Percentiles rank a stretch among this genome's conserved stretches.
phyloP scores from a whole-genome alignment of 768 basidiomycete species.

The Rhodosporidiobolus sp. region DNA sequence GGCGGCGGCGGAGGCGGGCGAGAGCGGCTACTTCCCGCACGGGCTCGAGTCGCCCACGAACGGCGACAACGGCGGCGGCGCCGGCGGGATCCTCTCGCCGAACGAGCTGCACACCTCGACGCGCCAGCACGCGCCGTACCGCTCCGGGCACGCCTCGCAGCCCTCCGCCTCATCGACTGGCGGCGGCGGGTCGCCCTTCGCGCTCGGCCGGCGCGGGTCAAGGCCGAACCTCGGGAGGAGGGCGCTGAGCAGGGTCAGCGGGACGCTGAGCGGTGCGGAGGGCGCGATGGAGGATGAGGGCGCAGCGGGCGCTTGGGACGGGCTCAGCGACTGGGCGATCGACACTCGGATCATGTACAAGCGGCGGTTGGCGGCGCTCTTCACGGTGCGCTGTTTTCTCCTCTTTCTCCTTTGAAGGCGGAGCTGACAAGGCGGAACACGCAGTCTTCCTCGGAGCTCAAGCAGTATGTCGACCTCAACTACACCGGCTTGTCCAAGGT shows the following conservation, averaged over 20 bases:
- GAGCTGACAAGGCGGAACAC: neutral
- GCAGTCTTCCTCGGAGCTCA: constrained; percentile 52
- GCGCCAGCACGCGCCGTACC: no score
- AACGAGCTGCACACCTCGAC: neutral
- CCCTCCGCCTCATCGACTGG: neutral
- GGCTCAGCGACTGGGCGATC: constrained; percentile 39
- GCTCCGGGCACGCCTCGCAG: neutral
- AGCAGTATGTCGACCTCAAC: constrained; percentile 86
- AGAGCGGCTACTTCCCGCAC: constrained; percentile 35
- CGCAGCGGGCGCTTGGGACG: constrained; percentile 22
- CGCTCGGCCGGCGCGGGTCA: no score
- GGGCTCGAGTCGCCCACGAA: neutral
- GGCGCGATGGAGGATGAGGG: constrained; percentile 12
- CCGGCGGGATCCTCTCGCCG: neutral
- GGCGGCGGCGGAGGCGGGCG: constrained; percentile 38
- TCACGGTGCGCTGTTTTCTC: constrained; percentile 55
- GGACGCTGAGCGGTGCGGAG: neutral
- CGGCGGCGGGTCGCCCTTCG: neutral
- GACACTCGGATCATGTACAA: constrained; percentile 54
- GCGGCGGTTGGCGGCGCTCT: constrained; percentile 77
- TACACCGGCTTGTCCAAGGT: constrained; percentile 92
- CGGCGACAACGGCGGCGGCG: neutral
- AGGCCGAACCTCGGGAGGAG: no score
- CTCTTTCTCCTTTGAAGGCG: neutral
- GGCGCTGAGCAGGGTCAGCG: no score